Conservation (phyloP, 371 early-diverging fungal species). For the Mucor mucedo region DNA sequence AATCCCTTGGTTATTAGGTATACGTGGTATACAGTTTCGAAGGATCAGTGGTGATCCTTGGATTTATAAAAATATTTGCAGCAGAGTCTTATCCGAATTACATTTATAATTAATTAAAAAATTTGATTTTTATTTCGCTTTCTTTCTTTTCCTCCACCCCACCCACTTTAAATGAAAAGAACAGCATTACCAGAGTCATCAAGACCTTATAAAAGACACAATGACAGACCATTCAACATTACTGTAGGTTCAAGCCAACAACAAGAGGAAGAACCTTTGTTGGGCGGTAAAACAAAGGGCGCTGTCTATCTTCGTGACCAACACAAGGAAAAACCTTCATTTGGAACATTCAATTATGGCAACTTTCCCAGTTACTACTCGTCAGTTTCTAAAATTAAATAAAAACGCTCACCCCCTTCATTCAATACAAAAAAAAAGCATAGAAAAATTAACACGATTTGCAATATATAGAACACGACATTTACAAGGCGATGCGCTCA, state of each 20-base stretch:
- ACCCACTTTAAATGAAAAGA: neutral
- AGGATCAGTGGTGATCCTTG: slow-evolving; percentile 73
- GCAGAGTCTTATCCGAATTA: slow-evolving; percentile 57
- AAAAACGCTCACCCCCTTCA: neutral
- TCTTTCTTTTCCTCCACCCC: neutral
- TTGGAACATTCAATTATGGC: slow-evolving; percentile 21
- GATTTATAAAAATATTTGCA: slow-evolving; percentile 70
- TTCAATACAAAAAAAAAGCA: neutral
- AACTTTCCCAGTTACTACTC: slow-evolving; percentile 38
- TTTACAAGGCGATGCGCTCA: slow-evolving; percentile 16
- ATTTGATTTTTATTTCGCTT: neutral
- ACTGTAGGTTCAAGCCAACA: neutral
- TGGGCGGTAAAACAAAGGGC: slow-evolving; percentile 11
- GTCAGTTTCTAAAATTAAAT: neutral
- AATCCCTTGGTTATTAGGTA: slow-evolving; percentile 64
- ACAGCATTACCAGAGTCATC: neutral
- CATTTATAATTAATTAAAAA: slow-evolving; percentile 46
- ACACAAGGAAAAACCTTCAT: neutral
- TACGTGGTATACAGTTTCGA: slow-evolving; percentile 76
- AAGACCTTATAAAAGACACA: neutral
- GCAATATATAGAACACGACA: slow-evolving; percentile 22
- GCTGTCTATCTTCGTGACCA: slow-evolving; percentile 4
- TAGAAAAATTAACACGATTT: no score
- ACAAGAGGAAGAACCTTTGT: neutral
- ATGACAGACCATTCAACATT: neutral